Evolutionary conservation across 1,284 basidiomycete species (phyloP), one percentile per base, ranked within the genome.

Genomic region (Fomitopsis schrenkii): DNA sequence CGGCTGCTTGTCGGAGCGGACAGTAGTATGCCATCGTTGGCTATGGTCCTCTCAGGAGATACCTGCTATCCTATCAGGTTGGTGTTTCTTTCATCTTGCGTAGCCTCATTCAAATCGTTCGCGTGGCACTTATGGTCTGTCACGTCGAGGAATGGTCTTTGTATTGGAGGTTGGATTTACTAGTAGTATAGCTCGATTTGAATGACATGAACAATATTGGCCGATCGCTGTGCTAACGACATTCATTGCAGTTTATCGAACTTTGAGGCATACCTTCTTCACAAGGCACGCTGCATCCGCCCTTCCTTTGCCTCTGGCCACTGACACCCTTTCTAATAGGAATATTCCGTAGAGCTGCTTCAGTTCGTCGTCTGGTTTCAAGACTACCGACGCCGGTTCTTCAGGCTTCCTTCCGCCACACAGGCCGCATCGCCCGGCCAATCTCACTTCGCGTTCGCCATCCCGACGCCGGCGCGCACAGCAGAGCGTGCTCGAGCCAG

Each of bases 301-400:
- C 54, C 45, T 36, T 30, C 41, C 28, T 19, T 44, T 4, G 15
- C 26, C 3, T 14, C 26, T 14, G 8, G 26, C 26, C 28, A 30
- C 48, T 50, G 48, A 50, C 48, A 50, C 7, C 55, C 19, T 30
- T 19, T n/a, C 56, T 40, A 41, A n/a, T 57, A 77, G 63, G 77
- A 79, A 60, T 70, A 75, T 62, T 73, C 76, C 12, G 60, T 78
- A 4, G 77, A 79, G 67, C 75, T 77, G 57, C 71, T 80, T 8
- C 78, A 78, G 52, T 80, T 79, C 59, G 64, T 78, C 40, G 73
- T 79, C 40, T 80, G 78, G 78, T 79, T 74, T 64, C 75, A 76
- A 68, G 75, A 77, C 62, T 80, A 79, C 64, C 72, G 72, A 30
- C 59, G 64, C 28, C 72, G 76, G 4, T 80, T 76, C 64, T 66